Evolutionary conservation across 352 stramenopile species (phyloP), one percentile per base, ranked within the genome.

Genomic region (Pythium sukuiense): DNA sequence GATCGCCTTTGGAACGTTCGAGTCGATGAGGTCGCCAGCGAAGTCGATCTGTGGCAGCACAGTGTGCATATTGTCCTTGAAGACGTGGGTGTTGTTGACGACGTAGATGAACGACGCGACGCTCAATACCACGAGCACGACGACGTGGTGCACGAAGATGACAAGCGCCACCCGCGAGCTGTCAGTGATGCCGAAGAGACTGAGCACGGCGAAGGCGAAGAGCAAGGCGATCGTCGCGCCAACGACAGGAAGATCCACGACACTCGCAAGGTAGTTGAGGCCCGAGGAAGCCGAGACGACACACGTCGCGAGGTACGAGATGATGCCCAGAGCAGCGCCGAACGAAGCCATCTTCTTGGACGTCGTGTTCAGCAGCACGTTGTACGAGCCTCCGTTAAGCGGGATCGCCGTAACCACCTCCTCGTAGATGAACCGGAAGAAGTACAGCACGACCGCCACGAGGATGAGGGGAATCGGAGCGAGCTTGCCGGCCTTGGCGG

Each of bases 371-470:
- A 96, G 76, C 55, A 96, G 74, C 59, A 93, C 78, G 66, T 95
- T 96, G 70, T 96, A 96, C 29, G 84, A 89, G 49, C 88, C 88
- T 30, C 88, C 88, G 70, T 96, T 96, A 27, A 93, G 76, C 29
- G 87, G 87, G 35, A 96, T 80, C 16, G 88, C 88, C 20, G 75
- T 89, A 45, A 95, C 89, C 32, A 78, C 88, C 72, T 96, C 88
- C 61, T 85, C 79, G 73, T 96, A 96, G 45, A 96, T 90, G 55
- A 77, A 89, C 18, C 78, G 81, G 41, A 75, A 80, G 50, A 76
- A 79, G 60, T 84, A 81, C 26, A 84, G 59, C 30, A 80, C 69
- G 6, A 75, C 62, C 2, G 79, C 73, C 9, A 96, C 87, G 26
- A 94, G 68, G 24, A 89, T 24, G 48, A 92, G 75, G 24, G 81